phyloP scores from a whole-genome alignment of 164 flowering plant genomes.

The Kalanchoe fedtschenkoi region DNA sequence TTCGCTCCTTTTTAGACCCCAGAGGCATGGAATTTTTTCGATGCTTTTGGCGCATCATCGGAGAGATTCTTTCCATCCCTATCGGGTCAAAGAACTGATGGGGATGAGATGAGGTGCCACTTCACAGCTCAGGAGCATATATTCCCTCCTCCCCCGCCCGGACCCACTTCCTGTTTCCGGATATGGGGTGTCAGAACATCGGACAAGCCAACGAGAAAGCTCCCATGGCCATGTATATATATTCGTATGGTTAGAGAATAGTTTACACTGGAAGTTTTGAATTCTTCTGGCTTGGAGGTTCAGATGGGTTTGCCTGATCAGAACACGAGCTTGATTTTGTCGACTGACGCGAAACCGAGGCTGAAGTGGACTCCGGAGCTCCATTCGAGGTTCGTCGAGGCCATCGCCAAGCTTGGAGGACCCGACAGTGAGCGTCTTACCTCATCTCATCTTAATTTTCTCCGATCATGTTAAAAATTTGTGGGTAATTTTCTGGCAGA shows the following conservation, averaged over 20 bases:
- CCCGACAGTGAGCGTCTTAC: slow-evolving; percentile 37
- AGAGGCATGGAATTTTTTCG: too few relatives aligned
- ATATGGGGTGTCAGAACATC: slow-evolving; percentile 53
- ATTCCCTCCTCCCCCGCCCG: slow-evolving; percentile 40
- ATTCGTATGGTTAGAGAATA: background rate
- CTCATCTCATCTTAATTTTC: background rate
- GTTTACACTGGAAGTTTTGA: background rate
- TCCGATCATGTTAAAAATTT: background rate
- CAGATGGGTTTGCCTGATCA: slow-evolving; percentile 24
- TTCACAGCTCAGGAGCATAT: slow-evolving; percentile 63
- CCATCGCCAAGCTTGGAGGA: slow-evolving; percentile 62
- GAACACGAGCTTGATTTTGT: slow-evolving; percentile 52
- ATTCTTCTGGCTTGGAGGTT: background rate
- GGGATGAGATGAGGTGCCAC: slow-evolving; percentile 26
- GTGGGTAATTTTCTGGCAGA: slow-evolving; percentile 30
- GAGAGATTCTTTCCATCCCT: slow-evolving; percentile 48
- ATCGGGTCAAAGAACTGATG: slow-evolving; percentile 40
- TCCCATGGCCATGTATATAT: slow-evolving; percentile 31
- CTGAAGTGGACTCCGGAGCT: slow-evolving; percentile 81
- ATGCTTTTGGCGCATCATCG: slow-evolving; percentile 5
- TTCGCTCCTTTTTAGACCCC: too few relatives aligned
- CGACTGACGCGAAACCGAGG: slow-evolving; percentile 83
- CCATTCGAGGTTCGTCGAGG: slow-evolving; percentile 62
- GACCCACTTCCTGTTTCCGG: slow-evolving; percentile 67
- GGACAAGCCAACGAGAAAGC: slow-evolving; percentile 22